Percentiles rank a stretch among this genome's conserved stretches.
Conservation (phyloP, 1,284 basidiomycete species). For the Apiotrichum sp. region DNA sequence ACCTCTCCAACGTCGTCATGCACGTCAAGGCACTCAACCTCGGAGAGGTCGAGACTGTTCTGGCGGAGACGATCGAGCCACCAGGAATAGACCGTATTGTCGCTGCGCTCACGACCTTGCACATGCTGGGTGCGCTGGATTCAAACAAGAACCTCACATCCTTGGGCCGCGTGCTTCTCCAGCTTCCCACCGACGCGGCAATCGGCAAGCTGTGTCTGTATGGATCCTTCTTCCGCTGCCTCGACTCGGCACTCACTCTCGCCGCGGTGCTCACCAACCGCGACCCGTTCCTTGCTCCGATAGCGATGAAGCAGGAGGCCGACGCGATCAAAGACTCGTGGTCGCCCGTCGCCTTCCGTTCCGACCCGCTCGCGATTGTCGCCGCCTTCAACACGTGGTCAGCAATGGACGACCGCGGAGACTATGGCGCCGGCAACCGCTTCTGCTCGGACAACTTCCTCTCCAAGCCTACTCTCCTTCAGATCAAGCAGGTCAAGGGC, state of each 20-base stretch:
- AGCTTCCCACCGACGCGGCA: slow-evolving; percentile 82
- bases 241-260: slow-evolving; percentile 81
- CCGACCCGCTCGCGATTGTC: slow-evolving; percentile 75
- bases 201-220: slow-evolving; percentile 85
- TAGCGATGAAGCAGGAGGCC: slow-evolving; percentile 50
- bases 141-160: slow-evolving; percentile 69
- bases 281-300: slow-evolving; percentile 82
- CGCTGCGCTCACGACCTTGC: slow-evolving; percentile 73
- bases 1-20: slow-evolving; percentile 88
- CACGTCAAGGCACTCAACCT: slow-evolving; percentile 95
- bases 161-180: slow-evolving; percentile 79
- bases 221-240: slow-evolving; percentile 88
- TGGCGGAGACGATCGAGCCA: slow-evolving; percentile 81
- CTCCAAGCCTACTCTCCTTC: slow-evolving; percentile 70
- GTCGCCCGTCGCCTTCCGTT: slow-evolving; percentile 66
- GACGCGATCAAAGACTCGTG: slow-evolving; percentile 70
- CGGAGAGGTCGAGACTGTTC: slow-evolving; percentile 80
- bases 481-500: slow-evolving; percentile 77
- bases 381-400: slow-evolving; percentile 80
- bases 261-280: slow-evolving; percentile 85
- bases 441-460: slow-evolving; percentile 88
- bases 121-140: slow-evolving; percentile 85
- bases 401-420: slow-evolving; percentile 59
- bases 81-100: slow-evolving; percentile 71
- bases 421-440: slow-evolving; percentile 60